phyloP scores from a whole-genome alignment of 805 yeast species.

The Isabelozyma rhagii region DNA sequence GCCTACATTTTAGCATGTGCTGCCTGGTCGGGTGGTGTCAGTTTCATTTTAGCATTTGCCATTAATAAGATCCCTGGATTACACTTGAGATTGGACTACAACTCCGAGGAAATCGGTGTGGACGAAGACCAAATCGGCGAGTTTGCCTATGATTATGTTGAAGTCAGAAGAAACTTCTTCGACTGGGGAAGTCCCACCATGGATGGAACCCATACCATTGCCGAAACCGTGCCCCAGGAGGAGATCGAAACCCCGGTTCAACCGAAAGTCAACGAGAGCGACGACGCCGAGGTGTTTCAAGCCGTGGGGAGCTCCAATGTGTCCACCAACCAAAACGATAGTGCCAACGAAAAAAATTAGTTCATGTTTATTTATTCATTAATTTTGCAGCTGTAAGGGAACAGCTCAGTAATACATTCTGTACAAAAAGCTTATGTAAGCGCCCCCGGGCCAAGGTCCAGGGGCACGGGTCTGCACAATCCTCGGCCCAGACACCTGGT shows the following conservation, averaged over 20 bases:
- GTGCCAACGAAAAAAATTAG: neutral
- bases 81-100: conserved; percentile 73
- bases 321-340: conserved; percentile 1
- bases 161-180: conserved; percentile 87
- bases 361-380: neutral
- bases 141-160: conserved; percentile 98
- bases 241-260: neutral
- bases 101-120: conserved; percentile 84
- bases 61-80: conserved; percentile 80
- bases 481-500: no score
- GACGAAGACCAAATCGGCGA: conserved; percentile 98
- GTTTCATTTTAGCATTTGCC: conserved; percentile 71
- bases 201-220: neutral
- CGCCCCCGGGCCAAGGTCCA: no score
- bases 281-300: conserved; percentile 2
- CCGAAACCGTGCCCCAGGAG: neutral
- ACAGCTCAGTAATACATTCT: no score
- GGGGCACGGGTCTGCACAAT: no score
- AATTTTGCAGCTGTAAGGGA: no score
- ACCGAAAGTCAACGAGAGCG: neutral
- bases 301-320: conserved; percentile 5
- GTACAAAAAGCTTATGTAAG: no score
- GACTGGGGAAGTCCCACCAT: conserved; percentile 43
- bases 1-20: conserved; percentile 74
- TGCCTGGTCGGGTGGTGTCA: conserved; percentile 74